Percentiles rank a stretch among this genome's conserved stretches.
phyloP scores from a whole-genome alignment of 805 yeast species.

The Kodamaea neixiangensis region DNA sequence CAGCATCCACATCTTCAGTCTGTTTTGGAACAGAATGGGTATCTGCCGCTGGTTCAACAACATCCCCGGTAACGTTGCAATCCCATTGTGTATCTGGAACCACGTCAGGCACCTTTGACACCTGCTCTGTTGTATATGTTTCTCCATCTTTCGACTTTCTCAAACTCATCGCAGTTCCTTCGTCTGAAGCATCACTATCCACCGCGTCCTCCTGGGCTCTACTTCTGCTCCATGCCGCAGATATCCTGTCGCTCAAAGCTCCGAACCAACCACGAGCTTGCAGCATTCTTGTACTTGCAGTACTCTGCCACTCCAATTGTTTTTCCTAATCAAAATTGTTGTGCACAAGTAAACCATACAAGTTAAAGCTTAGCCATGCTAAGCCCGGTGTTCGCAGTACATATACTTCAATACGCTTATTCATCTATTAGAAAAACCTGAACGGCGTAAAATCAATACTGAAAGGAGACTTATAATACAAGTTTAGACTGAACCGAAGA shows the following conservation, averaged over 20 bases:
- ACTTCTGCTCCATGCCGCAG: background rate
- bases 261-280: background rate
- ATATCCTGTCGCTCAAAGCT: background rate
- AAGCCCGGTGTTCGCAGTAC: background rate
- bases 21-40: background rate
- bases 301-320: background rate
- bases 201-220: background rate
- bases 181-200: background rate
- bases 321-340: background rate
- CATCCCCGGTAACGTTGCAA: background rate
- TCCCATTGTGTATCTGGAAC: background rate
- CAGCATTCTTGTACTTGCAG: background rate
- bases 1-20: background rate
- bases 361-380: too few species aligned
- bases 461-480: conserved; percentile 5
- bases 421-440: conserved; percentile 2
- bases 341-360: background rate
- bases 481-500: conserved; percentile 4
- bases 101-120: background rate
- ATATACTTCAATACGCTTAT: background rate
- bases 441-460: background rate
- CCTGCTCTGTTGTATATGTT: background rate
- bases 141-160: background rate
- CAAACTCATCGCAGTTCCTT: background rate
- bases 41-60: background rate